Conservation (phyloP, 352 stramenopile species). For the Elongisporangium prolatum region DNA sequence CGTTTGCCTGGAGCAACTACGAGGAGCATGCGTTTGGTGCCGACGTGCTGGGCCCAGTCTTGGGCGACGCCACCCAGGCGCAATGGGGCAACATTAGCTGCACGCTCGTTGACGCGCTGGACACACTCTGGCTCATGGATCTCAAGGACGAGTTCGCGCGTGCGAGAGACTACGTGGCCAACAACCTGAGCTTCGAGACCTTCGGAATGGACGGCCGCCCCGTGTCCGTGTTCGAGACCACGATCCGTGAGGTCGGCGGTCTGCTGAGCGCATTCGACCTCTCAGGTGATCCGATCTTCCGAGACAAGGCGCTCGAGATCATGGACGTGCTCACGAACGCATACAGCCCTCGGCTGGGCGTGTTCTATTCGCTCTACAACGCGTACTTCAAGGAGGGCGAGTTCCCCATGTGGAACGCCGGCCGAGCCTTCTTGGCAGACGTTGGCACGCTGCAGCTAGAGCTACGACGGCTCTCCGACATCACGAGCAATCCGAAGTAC, state of each 20-base stretch:
- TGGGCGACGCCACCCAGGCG: slow-evolving; percentile 29
- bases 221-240: no score
- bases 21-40: slow-evolving; percentile 84
- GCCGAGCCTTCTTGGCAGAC: slow-evolving; percentile 38
- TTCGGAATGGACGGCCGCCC: no score
- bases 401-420: no score
- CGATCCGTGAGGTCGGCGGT: no score
- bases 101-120: slow-evolving; percentile 86
- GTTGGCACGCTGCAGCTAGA: slow-evolving; percentile 71
- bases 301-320: no score
- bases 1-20: slow-evolving; percentile 62
- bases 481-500: slow-evolving; percentile 52
- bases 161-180: slow-evolving; percentile 14
- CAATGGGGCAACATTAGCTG: slow-evolving; percentile 74
- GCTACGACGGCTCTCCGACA: slow-evolving; percentile 39
- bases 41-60: slow-evolving; percentile 87
- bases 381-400: no score
- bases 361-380: no score
- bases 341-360: no score
- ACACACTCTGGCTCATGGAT: slow-evolving; percentile 93
- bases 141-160: slow-evolving; percentile 74
- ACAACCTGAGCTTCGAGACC: no score
- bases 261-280: no score
- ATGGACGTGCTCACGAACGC: no score
- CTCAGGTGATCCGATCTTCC: no score